Base-by-base conservation (phyloP, 1,139 yeast genomes). In the Keqinozyma sinolaborantium region DNA sequence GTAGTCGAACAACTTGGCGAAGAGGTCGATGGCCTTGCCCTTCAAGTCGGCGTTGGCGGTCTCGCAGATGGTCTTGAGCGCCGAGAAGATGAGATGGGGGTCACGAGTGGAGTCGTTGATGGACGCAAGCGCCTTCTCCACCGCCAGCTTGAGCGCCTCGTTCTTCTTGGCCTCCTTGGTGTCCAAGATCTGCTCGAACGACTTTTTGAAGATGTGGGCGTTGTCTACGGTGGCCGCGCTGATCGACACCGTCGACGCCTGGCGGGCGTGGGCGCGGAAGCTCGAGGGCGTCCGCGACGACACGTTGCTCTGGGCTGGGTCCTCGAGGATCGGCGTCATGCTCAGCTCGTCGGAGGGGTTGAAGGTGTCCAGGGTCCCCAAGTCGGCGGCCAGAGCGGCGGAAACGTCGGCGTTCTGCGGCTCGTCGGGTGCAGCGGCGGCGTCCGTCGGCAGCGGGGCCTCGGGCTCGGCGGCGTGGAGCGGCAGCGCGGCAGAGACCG, bases 1-100 rank as follows among this genome's bases (percentile, higher is more conserved):
- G 38, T 62, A 63, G 42, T 69, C 74, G 38, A 69, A 69, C 20
- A 68, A 47, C 41, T 69, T 67, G 16, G 72, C 73, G 42, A 69
- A 69, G 5, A 67, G 51, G 37, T 67, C 75, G 29, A 69, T 60
- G 3, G 74, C 71, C 33, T 55, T 60, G 0, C 65, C 50, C 39
- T 65, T 64, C 31, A 64, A 45, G 24, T 58, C 64, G 34, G 50
- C 50, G 30, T 50, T 56, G 1, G 62, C 48, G 9, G 51, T 48
- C 38, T 63, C 67, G 41, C 73, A 67, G 11, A 60, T 51, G n/a
- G 58, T 51, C 36, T 66, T 64, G 42, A 69, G 57, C 1, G 73
- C 64, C 7, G 60, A 58, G 39, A 67, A 68, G 14, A 69, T 50
- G 14, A 62, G 43, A 31, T 56, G 60, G 10, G 71, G 61, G 32